These are phyloP conservation scores for Amphichorda felina DNA, from an alignment of 2,329 filamentous ascomycete genomes.

Conservation along the genomic window DNA sequence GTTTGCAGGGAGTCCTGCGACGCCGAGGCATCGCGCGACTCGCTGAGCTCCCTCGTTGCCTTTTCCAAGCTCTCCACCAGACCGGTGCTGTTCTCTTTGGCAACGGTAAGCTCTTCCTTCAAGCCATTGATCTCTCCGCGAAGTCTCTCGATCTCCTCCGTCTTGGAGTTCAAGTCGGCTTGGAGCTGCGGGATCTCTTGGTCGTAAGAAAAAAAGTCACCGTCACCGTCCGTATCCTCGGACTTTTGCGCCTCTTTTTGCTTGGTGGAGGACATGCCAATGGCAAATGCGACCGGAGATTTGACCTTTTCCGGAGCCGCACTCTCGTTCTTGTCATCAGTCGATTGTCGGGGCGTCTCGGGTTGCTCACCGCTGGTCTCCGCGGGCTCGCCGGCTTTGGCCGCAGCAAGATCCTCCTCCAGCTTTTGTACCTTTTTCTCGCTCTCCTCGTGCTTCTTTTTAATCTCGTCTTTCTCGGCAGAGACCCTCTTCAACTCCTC, in stretches of 20 bases:
- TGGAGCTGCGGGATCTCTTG: slow-evolving; percentile 77
- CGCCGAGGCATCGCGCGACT: slow-evolving; percentile 26
- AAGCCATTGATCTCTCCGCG: slow-evolving; percentile 56
- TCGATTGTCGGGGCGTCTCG: slow-evolving; percentile 11
- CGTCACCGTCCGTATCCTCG: slow-evolving; percentile 26
- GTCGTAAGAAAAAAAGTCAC: slow-evolving; percentile 89
- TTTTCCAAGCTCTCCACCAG: slow-evolving; percentile 57
- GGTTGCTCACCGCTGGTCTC: slow-evolving; percentile 14
- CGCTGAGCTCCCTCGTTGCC: slow-evolving; percentile 49
- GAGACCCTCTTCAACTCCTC: slow-evolving; percentile 85
- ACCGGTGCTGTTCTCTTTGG: slow-evolving; percentile 58
- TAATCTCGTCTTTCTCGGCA: slow-evolving; percentile 66
- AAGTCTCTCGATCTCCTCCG: slow-evolving; percentile 59
- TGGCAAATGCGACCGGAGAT: slow-evolving; percentile 33
- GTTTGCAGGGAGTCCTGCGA: slow-evolving; percentile 33
- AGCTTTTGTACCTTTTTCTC: slow-evolving; percentile 50
- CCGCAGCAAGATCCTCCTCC: slow-evolving; percentile 48
- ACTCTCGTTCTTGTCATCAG: slow-evolving; percentile 16
- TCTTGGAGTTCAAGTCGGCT: slow-evolving; percentile 56
- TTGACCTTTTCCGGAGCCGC: slow-evolving; percentile 19
- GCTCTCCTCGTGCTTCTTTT: slow-evolving; percentile 61
- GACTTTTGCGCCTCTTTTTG: slow-evolving; percentile 23
- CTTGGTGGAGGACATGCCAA: slow-evolving; percentile 36
- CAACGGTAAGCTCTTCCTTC: slow-evolving; percentile 57
- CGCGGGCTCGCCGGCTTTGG: slow-evolving; percentile 21